Base-by-base conservation (phyloP, 2,329 filamentous ascomycete genomes). In the Mycocentrospora acerina region DNA sequence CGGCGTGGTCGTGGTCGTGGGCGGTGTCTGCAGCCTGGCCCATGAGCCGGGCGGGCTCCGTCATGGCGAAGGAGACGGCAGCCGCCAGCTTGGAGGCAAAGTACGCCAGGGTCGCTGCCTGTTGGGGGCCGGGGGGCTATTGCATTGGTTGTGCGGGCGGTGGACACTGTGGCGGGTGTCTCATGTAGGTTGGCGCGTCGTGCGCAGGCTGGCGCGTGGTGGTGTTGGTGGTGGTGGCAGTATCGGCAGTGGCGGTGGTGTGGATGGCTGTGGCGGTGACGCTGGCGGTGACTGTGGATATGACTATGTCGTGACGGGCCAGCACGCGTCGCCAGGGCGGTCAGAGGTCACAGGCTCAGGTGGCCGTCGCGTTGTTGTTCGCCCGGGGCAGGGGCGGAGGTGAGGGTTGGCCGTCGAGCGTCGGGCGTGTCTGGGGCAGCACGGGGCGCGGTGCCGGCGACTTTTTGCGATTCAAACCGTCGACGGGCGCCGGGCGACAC, bases 31-130 rank as follows among this genome's bases (percentile, higher is more conserved):
- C 47, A 42, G 52, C 44, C 38, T 66, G 60, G 53, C 61, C 64
- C 55, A 64, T 51, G 50, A 67, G 59, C 59, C 61, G 60, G 46
- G 54, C 59, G 36, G 65, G 66, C 64, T 69, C 67, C 40, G 63
- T 64, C 68, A 70, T 71, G 33, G 66, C 67, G 53, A 66, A 63
- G 42, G 67, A 64, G 51, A 70, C 60, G 42, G 59, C 66, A 42
- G 62, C 64, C 53, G 65, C 68, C 64, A 71, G 53, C 43, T 58
- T 69, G 35, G 53, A 60, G 18, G 59, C 62, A 39, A 67, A 38
- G 53, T 55, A 64, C 46, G 60, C 64, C 64, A 64, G 54, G 48
- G 51, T 66, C 55, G 49, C 55, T 46, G 48, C 46, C 25, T 53
- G 29, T 32, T 30, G 33, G 13, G 11, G 29, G 29, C 48, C 30